Percentiles rank a stretch among this genome's conserved stretches.
phyloP scores from a whole-genome alignment of 371 early-diverging fungal genomes.

The Apophysomyces elegans region DNA sequence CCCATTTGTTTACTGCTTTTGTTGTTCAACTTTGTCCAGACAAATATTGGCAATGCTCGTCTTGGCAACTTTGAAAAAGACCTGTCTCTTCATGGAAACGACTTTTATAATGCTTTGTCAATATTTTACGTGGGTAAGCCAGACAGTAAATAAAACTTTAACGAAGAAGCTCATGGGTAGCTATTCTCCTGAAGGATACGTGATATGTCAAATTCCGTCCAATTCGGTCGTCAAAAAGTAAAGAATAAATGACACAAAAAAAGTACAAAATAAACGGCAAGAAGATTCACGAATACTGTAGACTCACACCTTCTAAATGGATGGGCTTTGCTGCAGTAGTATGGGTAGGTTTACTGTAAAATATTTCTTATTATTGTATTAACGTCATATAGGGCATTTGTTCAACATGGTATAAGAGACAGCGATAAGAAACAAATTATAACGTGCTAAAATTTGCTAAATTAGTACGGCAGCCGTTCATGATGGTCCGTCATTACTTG shows the following conservation, averaged over 20 bases:
- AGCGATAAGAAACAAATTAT: neutral
- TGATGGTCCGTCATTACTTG: neutral
- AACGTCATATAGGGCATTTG: slow-evolving; percentile 12
- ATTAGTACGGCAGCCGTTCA: neutral
- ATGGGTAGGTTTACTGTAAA: neutral
- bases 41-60: slow-evolving; percentile 25
- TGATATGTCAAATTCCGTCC: slow-evolving; percentile 18
- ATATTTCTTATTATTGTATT: no score
- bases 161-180: neutral
- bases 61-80: slow-evolving; percentile 21
- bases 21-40: slow-evolving; percentile 2
- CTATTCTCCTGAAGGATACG: slow-evolving; percentile 11
- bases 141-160: no score
- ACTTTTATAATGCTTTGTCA: slow-evolving; percentile 23
- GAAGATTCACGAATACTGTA: neutral
- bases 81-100: slow-evolving; percentile 14
- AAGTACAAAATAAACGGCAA: no score
- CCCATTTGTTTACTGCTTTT: no score
- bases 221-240: slow-evolving; percentile 18
- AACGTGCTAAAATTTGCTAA: neutral
- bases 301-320: slow-evolving; percentile 13
- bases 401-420: slow-evolving; percentile 13
- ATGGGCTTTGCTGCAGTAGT: neutral
- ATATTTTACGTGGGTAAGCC: slow-evolving; percentile 20
- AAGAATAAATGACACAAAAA: neutral